Base-by-base conservation (phyloP, 202 grass and related monocot genomes). In the Sporobolus alterniflorus region DNA sequence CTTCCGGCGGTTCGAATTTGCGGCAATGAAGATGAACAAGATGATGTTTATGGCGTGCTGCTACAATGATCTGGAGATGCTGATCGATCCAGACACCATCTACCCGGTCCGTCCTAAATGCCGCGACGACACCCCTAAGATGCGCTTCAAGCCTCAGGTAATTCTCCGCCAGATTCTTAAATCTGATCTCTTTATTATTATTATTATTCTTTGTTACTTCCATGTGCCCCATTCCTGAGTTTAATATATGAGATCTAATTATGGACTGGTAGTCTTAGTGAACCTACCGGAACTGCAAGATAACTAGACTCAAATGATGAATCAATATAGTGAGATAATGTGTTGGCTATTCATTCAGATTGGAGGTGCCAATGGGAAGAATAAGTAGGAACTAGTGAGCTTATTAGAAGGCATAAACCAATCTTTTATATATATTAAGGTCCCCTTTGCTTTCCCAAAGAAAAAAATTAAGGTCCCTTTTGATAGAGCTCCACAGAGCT, bases 121-220 rank as follows among this genome's bases (percentile, higher is more conserved):
- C 89, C 88, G 84, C 47, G 75, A 75, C 22, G 96, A 98, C 71
- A 89, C 79, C 9, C 89, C 89, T 59, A 87, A 83, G 74, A 90
- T 77, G 62, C 93, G 93, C 43, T 98, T 98, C 89, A 96, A 94
- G 82, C 91, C 93, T 61, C 70, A 44, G 85, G 96, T 90, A 72
- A 74, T 59, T 80, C 49, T 61, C 28, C 64, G 52, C 21, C 64
- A 11, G 7, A 68, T 59, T 40, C 6, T 61, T 6, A 18, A 46
- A 54, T 28, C 21, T 60, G 22, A 29, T 52, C 32, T 56, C n/a
- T 44, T 12, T 71, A 9, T 12, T 43, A n/a, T n/a, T n/a, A n/a
- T 44, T n/a, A 2, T 16, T 56, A 5, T 43, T 31, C n/a, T 15
- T 21, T 1, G 11, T 44, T 36, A 34, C 51, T 73, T 4, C 42